Conservation (phyloP, 2,329 filamentous ascomycete species). For the Sporothrix protearum region DNA sequence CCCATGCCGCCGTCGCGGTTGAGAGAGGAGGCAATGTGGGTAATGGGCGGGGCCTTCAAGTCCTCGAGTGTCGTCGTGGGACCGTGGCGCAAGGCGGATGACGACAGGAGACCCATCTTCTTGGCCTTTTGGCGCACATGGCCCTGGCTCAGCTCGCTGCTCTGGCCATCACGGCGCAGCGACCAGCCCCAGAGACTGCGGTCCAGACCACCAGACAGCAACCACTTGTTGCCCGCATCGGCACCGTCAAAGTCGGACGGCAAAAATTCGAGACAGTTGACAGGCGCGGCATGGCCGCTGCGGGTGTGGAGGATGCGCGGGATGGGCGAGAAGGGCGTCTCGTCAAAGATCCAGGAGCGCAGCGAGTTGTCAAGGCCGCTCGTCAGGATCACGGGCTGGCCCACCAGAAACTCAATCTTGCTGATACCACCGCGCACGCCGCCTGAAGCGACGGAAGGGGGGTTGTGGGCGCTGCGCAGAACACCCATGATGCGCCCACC, state of each 20-base stretch:
- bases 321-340: conserved; percentile 80
- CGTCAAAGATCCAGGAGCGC: conserved; percentile 95
- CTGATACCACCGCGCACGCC: conserved; percentile 73
- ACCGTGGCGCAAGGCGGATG: conserved; percentile 54
- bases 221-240: conserved; percentile 87
- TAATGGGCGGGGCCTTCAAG: conserved; percentile 88
- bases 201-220: conserved; percentile 84
- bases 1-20: conserved; percentile 95
- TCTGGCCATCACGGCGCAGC: conserved; percentile 89
- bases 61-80: conserved; percentile 64
- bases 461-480: conserved; percentile 82
- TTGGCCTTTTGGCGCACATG: conserved; percentile 83
- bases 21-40: conserved; percentile 82
- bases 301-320: conserved; percentile 81
- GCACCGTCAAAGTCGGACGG: conserved; percentile 86
- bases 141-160: conserved; percentile 87
- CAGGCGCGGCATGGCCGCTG: conserved; percentile 82
- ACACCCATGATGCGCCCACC: conserved; percentile 84
- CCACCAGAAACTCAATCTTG: conserved; percentile 82
- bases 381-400: conserved; percentile 85
- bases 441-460: conserved; percentile 50
- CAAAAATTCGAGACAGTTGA: conserved; percentile 78
- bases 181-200: conserved; percentile 96
- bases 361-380: conserved; percentile 91
- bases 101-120: conserved; percentile 71